Percentiles rank a stretch among this genome's conserved stretches.
Evolutionary conservation across 306 rosid genomes (phyloP).

Genomic region (Trichosanthes cucumerina): DNA sequence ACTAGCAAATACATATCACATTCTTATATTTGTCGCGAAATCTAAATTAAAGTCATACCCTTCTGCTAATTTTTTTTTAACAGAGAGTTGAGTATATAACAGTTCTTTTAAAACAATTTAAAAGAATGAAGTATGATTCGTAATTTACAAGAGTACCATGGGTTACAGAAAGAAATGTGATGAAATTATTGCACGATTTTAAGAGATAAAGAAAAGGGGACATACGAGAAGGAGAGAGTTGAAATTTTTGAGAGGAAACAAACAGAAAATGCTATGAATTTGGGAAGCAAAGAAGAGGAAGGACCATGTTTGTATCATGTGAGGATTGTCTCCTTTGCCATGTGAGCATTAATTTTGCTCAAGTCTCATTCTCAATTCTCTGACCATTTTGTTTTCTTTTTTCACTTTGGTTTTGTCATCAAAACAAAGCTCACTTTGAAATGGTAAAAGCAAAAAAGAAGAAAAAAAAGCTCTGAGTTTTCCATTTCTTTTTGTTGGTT

Average conservation of each 20-base stretch:
- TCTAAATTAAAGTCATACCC: not conserved
- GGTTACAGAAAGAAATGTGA: too few species aligned
- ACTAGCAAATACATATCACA: not conserved
- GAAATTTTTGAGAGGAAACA: not conserved
- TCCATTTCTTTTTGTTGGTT: not conserved
- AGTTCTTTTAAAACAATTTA: not conserved
- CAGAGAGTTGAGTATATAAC: not conserved
- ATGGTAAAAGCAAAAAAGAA: not conserved
- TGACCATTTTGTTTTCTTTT: not conserved
- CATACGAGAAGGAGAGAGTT: not conserved
- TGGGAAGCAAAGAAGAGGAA: not conserved
- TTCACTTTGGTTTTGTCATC: not conserved
- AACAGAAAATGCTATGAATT: slow-evolving; percentile 1
- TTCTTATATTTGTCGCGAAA: too few species aligned
- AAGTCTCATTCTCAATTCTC: not conserved
- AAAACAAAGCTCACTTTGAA: not conserved
- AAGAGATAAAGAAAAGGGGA: not conserved
- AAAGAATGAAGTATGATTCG: not conserved
- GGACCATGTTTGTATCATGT: slow-evolving; percentile 5
- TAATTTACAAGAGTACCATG: too few species aligned
- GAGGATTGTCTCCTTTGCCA: slow-evolving; percentile 10
- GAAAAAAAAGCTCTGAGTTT: not conserved
- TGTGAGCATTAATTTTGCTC: not conserved
- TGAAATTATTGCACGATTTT: not conserved
- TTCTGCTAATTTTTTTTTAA: too few species aligned